Evolutionary conservation across 2,329 filamentous ascomycete species (phyloP).

Genomic region (Calonectria pseudoreteaudii): DNA sequence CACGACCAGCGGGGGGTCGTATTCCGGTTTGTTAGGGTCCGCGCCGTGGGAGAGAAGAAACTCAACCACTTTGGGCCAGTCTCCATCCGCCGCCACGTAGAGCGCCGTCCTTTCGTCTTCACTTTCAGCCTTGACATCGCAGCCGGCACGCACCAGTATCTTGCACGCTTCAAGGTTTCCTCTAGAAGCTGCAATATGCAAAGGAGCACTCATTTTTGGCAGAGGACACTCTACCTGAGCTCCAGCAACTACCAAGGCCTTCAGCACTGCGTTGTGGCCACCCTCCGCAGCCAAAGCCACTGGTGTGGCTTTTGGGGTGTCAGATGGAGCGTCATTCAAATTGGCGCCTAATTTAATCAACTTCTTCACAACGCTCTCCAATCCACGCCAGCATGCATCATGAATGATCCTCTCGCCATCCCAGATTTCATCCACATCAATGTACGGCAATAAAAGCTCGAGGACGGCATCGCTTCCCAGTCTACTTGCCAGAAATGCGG

Average conservation of each 20-base stretch:
- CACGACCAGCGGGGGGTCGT: conserved; percentile 28
- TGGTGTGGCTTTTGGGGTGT: conserved; percentile 29
- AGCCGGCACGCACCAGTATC: conserved; percentile 26
- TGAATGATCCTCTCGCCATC: conserved; percentile 28
- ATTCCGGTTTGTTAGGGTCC: conserved; percentile 25
- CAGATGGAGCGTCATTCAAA: conserved; percentile 23
- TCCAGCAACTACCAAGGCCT: conserved; percentile 26
- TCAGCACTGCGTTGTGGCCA: conserved; percentile 21
- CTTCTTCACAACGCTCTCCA: conserved; percentile 27
- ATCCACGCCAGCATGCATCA: conserved; percentile 27
- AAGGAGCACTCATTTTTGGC: conserved; percentile 9
- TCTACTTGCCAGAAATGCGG: conserved; percentile 26
- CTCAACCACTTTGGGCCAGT: conserved; percentile 18
- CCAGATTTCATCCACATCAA: conserved; percentile 29
- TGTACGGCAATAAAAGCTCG: conserved; percentile 25
- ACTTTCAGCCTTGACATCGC: conserved; percentile 24
- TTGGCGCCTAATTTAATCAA: conserved; percentile 30
- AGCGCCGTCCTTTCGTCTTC: conserved; percentile 21
- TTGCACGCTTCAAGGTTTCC: conserved; percentile 23
- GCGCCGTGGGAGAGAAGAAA: conserved; percentile 27
- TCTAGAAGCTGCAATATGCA: conserved; percentile 27
- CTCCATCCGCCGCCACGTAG: conserved; percentile 23
- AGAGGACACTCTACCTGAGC: conserved; percentile 24
- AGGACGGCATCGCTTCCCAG: conserved; percentile 22
- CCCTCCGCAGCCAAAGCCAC: conserved; percentile 27